These are phyloP conservation scores for Diaporthe longicolla DNA, from an alignment of 2,329 filamentous ascomycete genomes.

Conservation along the genomic window DNA sequence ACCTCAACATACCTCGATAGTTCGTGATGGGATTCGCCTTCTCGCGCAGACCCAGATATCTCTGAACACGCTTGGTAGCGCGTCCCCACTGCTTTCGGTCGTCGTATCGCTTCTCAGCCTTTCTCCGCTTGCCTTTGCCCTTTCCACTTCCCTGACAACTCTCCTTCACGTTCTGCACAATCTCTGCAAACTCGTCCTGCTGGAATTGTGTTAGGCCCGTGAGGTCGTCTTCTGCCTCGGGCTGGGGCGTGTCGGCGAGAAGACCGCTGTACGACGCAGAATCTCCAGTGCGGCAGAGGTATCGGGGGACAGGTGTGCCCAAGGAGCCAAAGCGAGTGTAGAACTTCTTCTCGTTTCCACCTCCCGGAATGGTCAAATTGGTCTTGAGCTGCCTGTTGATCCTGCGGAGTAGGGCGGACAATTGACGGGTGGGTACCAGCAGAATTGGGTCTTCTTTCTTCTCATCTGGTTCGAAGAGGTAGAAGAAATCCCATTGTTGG, in stretches of 20 bases:
- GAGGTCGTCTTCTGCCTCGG: slow-evolving; percentile 53
- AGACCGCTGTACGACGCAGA: slow-evolving; percentile 53
- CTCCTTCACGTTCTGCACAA: slow-evolving; percentile 54
- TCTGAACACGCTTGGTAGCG: slow-evolving; percentile 74
- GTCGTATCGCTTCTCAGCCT: slow-evolving; percentile 60
- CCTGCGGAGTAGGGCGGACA: slow-evolving; percentile 72
- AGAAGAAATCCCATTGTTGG: slow-evolving; percentile 82
- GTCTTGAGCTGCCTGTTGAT: slow-evolving; percentile 73
- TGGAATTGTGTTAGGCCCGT: slow-evolving; percentile 47
- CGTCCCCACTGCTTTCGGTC: slow-evolving; percentile 67
- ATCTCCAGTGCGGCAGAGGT: slow-evolving; percentile 70
- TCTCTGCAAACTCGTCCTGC: slow-evolving; percentile 60
- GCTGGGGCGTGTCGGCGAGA: slow-evolving; percentile 53
- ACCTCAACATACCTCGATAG: slow-evolving; percentile 28
- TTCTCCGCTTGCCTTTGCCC: slow-evolving; percentile 60
- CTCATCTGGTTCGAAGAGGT: slow-evolving; percentile 68
- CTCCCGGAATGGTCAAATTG: slow-evolving; percentile 70
- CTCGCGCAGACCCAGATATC: slow-evolving; percentile 78
- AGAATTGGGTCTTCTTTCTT: slow-evolving; percentile 68
- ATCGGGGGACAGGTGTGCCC: slow-evolving; percentile 75
- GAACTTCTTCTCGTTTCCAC: slow-evolving; percentile 68
- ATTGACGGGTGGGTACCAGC: slow-evolving; percentile 77
- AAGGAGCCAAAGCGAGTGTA: slow-evolving; percentile 72
- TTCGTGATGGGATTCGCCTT: slow-evolving; percentile 19
- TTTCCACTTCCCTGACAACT: slow-evolving; percentile 41